These are phyloP conservation scores for Plasmodiophora brassicae DNA, from an alignment of 208 protist genomes.

Conservation along the genomic window DNA sequence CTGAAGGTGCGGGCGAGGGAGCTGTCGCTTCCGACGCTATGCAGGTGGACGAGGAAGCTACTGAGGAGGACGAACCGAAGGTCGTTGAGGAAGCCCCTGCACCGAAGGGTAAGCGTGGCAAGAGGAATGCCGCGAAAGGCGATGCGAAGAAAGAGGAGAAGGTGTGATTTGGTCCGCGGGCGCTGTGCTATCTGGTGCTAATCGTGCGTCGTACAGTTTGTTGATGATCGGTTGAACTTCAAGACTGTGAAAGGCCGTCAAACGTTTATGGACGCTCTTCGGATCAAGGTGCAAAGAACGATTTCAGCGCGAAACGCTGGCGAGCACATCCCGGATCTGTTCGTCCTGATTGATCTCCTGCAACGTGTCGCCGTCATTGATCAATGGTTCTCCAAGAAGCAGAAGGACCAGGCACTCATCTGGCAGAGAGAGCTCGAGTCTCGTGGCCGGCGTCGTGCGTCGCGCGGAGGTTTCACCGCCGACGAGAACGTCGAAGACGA, in stretches of 20 bases:
- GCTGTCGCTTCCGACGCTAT: neutral
- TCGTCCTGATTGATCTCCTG: neutral
- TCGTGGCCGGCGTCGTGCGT: neutral
- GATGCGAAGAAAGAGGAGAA: neutral
- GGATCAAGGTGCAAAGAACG: neutral
- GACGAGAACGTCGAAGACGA: neutral
- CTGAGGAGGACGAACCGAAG: neutral
- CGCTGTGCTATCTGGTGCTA: neutral
- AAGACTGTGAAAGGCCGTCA: neutral
- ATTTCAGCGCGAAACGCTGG: neutral
- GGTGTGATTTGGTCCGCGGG: too few relatives aligned
- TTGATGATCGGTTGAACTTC: constrained; percentile 20
- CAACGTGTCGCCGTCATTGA: neutral
- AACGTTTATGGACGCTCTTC: neutral
- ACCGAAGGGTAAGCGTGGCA: neutral
- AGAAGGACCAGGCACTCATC: constrained; percentile 11
- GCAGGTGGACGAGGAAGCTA: neutral
- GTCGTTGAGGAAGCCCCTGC: neutral
- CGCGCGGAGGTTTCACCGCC: neutral
- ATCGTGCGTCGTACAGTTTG: neutral
- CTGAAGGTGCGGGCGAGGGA: too few relatives aligned
- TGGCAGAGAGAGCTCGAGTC: constrained; percentile 2
- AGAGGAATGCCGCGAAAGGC: neutral
- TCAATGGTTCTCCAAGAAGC: constrained; percentile 1
- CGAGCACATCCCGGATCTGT: constrained; percentile 6